Evolutionary conservation across 345 rosid genomes (phyloP), one percentile per base, ranked within the genome.

Genomic region (Aurinia saxatilis): DNA sequence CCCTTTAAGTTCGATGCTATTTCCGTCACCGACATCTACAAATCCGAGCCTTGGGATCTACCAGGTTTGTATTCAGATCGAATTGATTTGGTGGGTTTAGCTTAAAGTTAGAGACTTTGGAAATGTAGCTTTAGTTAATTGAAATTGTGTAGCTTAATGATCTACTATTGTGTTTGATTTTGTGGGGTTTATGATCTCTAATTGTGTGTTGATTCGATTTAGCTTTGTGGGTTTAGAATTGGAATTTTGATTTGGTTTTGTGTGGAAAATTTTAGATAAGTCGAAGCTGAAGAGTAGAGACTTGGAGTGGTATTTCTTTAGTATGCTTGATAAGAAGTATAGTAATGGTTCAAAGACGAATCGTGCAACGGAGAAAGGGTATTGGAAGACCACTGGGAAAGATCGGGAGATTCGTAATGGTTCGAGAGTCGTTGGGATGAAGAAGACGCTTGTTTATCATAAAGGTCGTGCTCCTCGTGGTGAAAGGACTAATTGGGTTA

Each of bases 371-470:
- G 97, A 90, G 78, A 84, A 78, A 67, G 99, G 99, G 0, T 93
- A 93, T 65, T 93, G 99, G 99, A 93, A 93, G 76, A 90, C 97
- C 0, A 93, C 99, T 0, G 99, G 97, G 49, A 93, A 93, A 61
- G 99, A 90, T 61, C 79, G 97, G 9, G 74, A 85, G 47, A 70
- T 93, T 48, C 72, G 52, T 21, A 66, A 78, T 55, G 62, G 76
- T 21, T 65, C 81, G 0, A 73, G 75, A 5, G 63, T 60, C 4
- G 90, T 87, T 7, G 99, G 99, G 66, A 90, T 93, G 99, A 93
- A 90, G 80, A 93, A 93, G 80, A 93, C 99, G 8, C 92, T 93
- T 61, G 99, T 93, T 61, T 93, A 82, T 62, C 99, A 93, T 39
- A 70, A 11, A 8, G 97, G 99, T 3, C 81, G 97, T 29, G 97